Conservation (phyloP, 2,329 filamentous ascomycete genomes). For the Aureobasidium sp. region DNA sequence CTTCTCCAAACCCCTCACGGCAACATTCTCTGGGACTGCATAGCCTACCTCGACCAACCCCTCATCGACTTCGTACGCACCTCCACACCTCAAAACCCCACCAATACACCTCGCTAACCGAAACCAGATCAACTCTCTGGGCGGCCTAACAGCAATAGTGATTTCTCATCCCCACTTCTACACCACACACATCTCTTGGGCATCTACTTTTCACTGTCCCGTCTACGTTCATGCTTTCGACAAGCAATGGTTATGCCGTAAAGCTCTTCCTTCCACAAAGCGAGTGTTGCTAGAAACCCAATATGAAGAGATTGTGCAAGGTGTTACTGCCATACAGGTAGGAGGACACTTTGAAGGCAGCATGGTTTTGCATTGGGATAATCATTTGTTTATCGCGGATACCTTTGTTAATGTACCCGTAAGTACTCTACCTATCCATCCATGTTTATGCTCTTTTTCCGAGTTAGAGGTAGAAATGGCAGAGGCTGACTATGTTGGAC, state of each 20-base stretch:
- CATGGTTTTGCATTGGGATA: constrained; percentile 56
- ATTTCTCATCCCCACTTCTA: constrained; percentile 70
- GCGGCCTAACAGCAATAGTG: constrained; percentile 63
- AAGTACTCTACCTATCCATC: constrained; percentile 15
- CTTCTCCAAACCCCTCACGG: constrained; percentile 58
- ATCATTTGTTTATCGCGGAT: constrained; percentile 66
- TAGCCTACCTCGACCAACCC: constrained; percentile 60
- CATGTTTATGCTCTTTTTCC: not conserved
- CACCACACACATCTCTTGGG: constrained; percentile 69
- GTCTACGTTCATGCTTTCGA: constrained; percentile 65
- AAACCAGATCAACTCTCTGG: constrained; percentile 47
- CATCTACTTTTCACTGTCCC: constrained; percentile 58
- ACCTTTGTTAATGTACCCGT: constrained; percentile 65
- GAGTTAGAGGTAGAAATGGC: not conserved
- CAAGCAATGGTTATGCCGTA: constrained; percentile 53
- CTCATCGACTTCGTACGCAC: constrained; percentile 46
- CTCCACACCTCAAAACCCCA: too few relatives aligned
- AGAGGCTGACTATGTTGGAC: not conserved
- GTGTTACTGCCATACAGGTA: constrained; percentile 58
- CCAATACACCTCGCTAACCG: not conserved
- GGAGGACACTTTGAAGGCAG: constrained; percentile 78
- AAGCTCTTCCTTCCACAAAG: constrained; percentile 34
- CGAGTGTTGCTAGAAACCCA: constrained; percentile 38
- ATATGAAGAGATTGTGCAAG: constrained; percentile 34
- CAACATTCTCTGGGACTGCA: constrained; percentile 74